Evolutionary conservation across 306 rosid species (phyloP).

Genomic region (cucumber (Cucumis sativus)): Cucumber_9930_V3 NC_026655.2:29903501-29904000

Average conservation of each 20-base stretch:
- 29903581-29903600: constrained; percentile 36
- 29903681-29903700: constrained; percentile 65
- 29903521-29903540: constrained; percentile 44
- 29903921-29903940: constrained; percentile 24
- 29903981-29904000: constrained; percentile 52
- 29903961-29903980: constrained; percentile 41
- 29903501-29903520: constrained; percentile 55
- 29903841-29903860: constrained; percentile 9
- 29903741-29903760: constrained; percentile 68
- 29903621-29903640: constrained; percentile 34
- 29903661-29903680: constrained; percentile 50
- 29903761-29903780: constrained; percentile 66
- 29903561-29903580: constrained; percentile 52
- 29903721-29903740: constrained; percentile 48
- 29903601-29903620: constrained; percentile 48
- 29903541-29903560: constrained; percentile 46
- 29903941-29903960: constrained; percentile 37
- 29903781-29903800: constrained; percentile 29
- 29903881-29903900: background rate
- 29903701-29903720: constrained; percentile 38
- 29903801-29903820: constrained; percentile 26
- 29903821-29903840: constrained; percentile 31
- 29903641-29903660: constrained; percentile 42
- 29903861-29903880: background rate
- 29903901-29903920: background rate